Percentiles rank a stretch among this genome's conserved stretches.
These are phyloP conservation scores for Phytomonas sp. DNA, from an alignment of 208 protist species.

Conservation along the genomic window DNA sequence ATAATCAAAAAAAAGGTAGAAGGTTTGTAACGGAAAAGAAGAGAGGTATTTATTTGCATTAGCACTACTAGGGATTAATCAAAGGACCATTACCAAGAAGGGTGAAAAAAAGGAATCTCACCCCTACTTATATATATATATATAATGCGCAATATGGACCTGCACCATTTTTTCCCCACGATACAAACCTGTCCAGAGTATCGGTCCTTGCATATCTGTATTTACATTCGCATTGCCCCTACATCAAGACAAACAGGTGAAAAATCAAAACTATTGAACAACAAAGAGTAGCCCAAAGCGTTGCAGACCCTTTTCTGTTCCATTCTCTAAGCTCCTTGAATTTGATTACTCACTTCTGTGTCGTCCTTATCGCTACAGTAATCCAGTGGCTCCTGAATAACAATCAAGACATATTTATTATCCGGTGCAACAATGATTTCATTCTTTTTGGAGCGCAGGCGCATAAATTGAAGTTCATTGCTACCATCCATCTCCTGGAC, in stretches of 20 bases:
- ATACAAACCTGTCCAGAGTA: not conserved
- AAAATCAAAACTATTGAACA: not conserved
- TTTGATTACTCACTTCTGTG: constrained; percentile 8
- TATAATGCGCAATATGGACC: not conserved
- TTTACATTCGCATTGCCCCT: not conserved
- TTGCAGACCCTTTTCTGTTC: not conserved
- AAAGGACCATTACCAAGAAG: not conserved
- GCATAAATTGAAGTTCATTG: constrained; percentile 93
- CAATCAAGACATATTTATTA: constrained; percentile 85
- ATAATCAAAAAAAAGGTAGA: not conserved
- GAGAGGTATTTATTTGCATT: not conserved
- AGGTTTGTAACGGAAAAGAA: not conserved
- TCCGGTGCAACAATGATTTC: constrained; percentile 96
- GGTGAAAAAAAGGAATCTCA: not conserved
- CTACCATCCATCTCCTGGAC: constrained; percentile 91
- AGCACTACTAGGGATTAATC: not conserved
- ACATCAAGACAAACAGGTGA: not conserved
- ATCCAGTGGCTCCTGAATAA: constrained; percentile 78
- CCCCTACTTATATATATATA: no score
- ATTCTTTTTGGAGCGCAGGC: constrained; percentile 92
- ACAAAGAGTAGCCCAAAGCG: not conserved
- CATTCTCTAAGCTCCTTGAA: not conserved
- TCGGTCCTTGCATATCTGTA: not conserved
- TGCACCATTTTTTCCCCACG: not conserved
- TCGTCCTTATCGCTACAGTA: constrained; percentile 19